Conservation (phyloP, 345 rosid genomes). For the Streptanthus diversifolius region DNA sequence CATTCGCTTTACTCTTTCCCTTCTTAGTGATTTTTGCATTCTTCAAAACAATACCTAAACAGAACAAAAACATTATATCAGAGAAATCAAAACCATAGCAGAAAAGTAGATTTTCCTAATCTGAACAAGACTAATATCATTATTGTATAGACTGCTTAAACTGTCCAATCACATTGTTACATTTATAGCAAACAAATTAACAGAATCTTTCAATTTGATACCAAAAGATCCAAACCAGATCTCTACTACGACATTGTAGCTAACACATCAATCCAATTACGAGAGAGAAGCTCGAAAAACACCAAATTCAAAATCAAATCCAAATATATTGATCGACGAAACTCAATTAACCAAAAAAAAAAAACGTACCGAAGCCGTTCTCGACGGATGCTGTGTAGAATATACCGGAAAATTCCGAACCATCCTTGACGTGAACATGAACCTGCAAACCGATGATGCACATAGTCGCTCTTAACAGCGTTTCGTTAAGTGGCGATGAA, state of each 20-base stretch:
- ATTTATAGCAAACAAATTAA: neutral
- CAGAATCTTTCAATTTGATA: constrained; percentile 17
- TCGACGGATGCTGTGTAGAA: constrained; percentile 78
- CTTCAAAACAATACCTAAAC: constrained; percentile 75
- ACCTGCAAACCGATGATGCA: constrained; percentile 71
- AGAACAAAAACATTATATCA: constrained; percentile 13
- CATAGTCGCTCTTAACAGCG: constrained; percentile 65
- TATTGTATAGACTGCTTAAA: neutral
- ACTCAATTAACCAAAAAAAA: too few species aligned
- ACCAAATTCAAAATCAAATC: neutral
- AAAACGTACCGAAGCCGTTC: constrained; percentile 46
- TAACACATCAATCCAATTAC: neutral
- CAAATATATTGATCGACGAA: neutral
- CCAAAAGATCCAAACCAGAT: constrained; percentile 16
- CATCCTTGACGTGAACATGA: constrained; percentile 76
- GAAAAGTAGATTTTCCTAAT: neutral
- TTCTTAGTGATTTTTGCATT: constrained; percentile 68
- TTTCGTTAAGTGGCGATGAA: constrained; percentile 42
- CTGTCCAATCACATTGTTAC: neutral
- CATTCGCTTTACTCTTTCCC: constrained; percentile 65
- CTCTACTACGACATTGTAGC: neutral
- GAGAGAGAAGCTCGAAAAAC: neutral
- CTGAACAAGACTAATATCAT: neutral
- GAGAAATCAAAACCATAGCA: neutral
- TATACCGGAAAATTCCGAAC: constrained; percentile 73